Evolutionary conservation across 805 yeast species (phyloP), one percentile per base, ranked within the genome.

Genomic region (Saccharomyces jurei): DNA sequence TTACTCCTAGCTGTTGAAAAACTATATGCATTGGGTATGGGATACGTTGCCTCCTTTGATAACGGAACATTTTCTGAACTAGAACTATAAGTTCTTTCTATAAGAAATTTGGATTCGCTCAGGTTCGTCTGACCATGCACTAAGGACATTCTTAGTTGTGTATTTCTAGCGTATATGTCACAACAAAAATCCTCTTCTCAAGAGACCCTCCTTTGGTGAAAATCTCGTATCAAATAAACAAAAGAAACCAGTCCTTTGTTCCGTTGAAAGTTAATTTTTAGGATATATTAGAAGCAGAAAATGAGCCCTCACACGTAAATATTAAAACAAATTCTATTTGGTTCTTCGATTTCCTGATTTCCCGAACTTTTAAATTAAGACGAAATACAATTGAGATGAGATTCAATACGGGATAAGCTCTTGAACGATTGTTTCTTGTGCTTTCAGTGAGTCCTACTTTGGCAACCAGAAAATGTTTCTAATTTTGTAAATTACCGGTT

Each of bases 61-160:
- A 56, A 50, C 5, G 61, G 53, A 46, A 60, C 25, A 31, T 56
- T 59, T 14, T 63, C 68, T 22, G 66, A 56, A 52, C 63, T 59
- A 14, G 61, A 32, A 50, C 58, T 54, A 55, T 60, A 64, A 17
- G 60, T 56, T 17, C 62, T 61, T 48, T 62, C 61, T 46, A 53
- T 56, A 46, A 56, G 54, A 32, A 50, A 53, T 21, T 57, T 58
- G 8, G 60, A 50, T 36, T 51, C 54, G 41, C 53, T 59, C 56
- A 60, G 51, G 22, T 55, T 22, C 14, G 31, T 29, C 17, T 52
- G 52, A 28, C 50, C 52, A 9, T 54, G 46, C 11, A 54, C 30
- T 29, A 51, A 30, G 14, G 56, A 54, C 52, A 31, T 51, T 31
- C 6, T 48, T 25, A 6, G 25, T 36, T 6, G 44, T 31, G 1